phyloP scores from a whole-genome alignment of 2,329 filamentous ascomycete genomes.

The Phaeosphaeriaceae sp. region DNA sequence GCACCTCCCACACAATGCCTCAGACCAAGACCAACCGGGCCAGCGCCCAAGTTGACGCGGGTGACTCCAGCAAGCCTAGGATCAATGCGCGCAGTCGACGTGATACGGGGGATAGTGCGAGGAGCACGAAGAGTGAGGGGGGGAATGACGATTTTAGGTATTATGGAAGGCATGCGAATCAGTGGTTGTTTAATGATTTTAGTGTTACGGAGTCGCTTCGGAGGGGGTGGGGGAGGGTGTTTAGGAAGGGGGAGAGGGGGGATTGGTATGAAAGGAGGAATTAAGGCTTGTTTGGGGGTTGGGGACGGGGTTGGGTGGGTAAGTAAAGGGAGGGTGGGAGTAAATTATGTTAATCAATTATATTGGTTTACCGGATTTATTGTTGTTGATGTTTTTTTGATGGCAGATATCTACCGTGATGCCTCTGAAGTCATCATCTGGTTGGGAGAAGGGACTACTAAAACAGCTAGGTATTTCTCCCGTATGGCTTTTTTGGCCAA shows the following conservation, averaged over 20 bases:
- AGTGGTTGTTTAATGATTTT: slow-evolving; percentile 49
- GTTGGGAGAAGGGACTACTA: no score
- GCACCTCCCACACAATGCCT: slow-evolving; percentile 18
- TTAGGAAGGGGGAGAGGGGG: slow-evolving; percentile 23
- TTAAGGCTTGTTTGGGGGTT: neutral
- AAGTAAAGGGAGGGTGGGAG: neutral
- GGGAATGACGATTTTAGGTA: slow-evolving; percentile 37
- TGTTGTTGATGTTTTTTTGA: neutral
- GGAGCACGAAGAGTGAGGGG: slow-evolving; percentile 19
- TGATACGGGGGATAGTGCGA: slow-evolving; percentile 20
- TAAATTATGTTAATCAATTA: neutral
- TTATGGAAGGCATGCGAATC: slow-evolving; percentile 46
- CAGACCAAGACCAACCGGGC: slow-evolving; percentile 18
- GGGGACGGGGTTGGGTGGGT: neutral
- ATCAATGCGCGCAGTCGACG: slow-evolving; percentile 24
- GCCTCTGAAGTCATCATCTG: no score
- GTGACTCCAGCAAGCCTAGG: slow-evolving; percentile 39
- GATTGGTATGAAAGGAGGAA: slow-evolving; percentile 22
- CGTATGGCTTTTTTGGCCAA: no score
- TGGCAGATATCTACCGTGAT: no score
- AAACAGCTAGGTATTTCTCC: no score
- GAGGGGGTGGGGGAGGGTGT: slow-evolving; percentile 38
- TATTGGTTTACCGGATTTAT: neutral
- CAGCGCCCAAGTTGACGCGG: slow-evolving; percentile 27
- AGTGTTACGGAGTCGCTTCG: slow-evolving; percentile 42